Base-by-base conservation (phyloP, 768 basidiomycete species). In the Plicaturopsis crispa region DNA sequence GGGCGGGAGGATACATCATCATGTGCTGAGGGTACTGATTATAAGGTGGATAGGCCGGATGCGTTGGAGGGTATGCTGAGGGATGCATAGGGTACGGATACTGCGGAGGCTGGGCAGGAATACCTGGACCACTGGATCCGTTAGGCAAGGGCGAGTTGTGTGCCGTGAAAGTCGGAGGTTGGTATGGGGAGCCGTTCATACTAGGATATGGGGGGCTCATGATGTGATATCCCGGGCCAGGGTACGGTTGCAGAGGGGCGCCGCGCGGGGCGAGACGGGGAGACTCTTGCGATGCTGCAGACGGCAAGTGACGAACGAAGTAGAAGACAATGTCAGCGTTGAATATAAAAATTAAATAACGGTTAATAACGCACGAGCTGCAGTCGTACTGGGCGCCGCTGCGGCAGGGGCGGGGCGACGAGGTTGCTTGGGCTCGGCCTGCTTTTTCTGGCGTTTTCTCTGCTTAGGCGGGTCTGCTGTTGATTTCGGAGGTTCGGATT, bases 161-260 rank as follows among this genome's bases (percentile, higher is more conserved):
- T 59, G 48, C 53, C 52, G 45, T 58, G 52, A 42, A 55, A 58
- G 7, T 50, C 50, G 17, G 55, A 55, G 19, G 26, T 8, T 28
- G 26, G 26, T 28, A 14, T 28, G 8, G 62, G 62, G 79, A 67
- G 43, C 75, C 73, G 51, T 74, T 77, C 47, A 75, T n/a, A n/a
- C n/a, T 62, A 18, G 78, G 70, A 49, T 84, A 86, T 42, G 73
- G 61, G 38, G 78, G 76, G 55, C 84, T 86, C 81, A 84, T 85
- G 56, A 78, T 66, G 50, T 55, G 63, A 33, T 73, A 76, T 6
- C 72, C 63, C 18, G 66, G 66, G 24, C 63, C 65, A 33, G 75
- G 73, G 56, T 77, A 79, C 12, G 75, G 71, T 49, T 73, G 75
- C 45, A 72, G 67, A 41, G 61, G 55, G 35, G 54, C 58, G 26